Evolutionary conservation across 225 moss, liverwort and hornwort species (phyloP), one percentile per base, ranked within the genome.

Genomic region (Asterella californica): DNA sequence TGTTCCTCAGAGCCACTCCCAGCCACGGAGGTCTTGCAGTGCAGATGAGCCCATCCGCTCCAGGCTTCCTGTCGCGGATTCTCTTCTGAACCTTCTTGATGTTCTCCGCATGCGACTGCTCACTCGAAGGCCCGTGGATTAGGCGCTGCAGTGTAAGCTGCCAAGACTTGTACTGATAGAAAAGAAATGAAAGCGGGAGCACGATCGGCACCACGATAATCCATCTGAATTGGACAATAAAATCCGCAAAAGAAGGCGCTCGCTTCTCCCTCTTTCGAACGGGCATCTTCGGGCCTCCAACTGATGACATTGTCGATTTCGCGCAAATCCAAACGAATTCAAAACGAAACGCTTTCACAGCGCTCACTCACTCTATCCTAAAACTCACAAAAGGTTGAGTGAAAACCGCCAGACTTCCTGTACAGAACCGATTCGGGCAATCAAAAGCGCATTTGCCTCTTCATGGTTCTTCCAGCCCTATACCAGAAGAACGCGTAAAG

Each of bases 101-200:
- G 15, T 64, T 81, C 10, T 66, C 70, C 53, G 54, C 54, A 84
- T 91, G 91, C 0, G 76, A 77, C 67, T 63, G 63, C 36, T 89
- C 91, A 32, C n/a, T 80, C 6, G 75, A 55, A 12, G 81, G 70
- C 10, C 86, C 87, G 32, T 75, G 15, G 33, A 86, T 32, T 15
- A 82, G 49, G 5, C 79, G 61, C 57, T 33, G 68, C 32, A 91
- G 10, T 0, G 79, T 29, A 2, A 86, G 84, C 60, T 89, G 84
- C 91, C 89, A 91, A 29, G 77, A 45, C 84, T 89, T 89, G 84
- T 85, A 91, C 72, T 89, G 91, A 36, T 91, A 91, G 81, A 87
- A 91, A 32, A 91, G 79, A 66, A 81, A 91, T 2, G 91, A 91
- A 42, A 89, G 70, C 18, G 90, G 90, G 5, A 90, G 82, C 21